Evolutionary conservation across 2,329 filamentous ascomycete species (phyloP), one percentile per base, ranked within the genome.

Genomic region (Ceratocystis lukuohia): DNA sequence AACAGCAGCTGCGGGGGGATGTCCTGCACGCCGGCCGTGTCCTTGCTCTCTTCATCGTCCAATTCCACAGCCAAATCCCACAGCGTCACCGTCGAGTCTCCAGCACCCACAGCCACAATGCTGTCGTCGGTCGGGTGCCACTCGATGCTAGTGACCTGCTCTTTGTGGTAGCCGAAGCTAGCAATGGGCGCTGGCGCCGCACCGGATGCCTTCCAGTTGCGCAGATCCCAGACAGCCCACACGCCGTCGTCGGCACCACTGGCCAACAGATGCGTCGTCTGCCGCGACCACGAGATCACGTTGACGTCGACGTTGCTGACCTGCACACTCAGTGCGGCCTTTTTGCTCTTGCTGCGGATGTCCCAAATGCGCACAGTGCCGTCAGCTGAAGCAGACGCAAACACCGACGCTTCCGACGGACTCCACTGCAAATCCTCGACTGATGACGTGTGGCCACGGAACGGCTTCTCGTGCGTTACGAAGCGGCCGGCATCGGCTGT

Each of bases 41-140:
- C 90, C 74, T 86, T 89, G 77, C 88, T 95, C 81, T 97, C 94
- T 76, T 99, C 94, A 74, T 97, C 94, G 72, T 99, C 94, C 69
- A 97, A 75, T 80, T 99, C 94, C 67, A 97, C 94, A 0, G 92
- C 91, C 74, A 99, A 76, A 83, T 99, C 94, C 94, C 94, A 97
- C 41, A 97, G 78, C 1, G 94, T 96, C 41, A 97, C 84, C 0
- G 93, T 97, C 77, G 92, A 93, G 76, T 99, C 94, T 57, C 88
- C 94, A 0, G 91, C 90, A 25, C 90, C 93, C 53, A 97, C 91
- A 2, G 91, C 89, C 17, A 99, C 85, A 72, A 97, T 95, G 74
- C 89, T 95, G 80, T 99, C 93, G 73, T 99, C 94, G 0, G 90
- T 93, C 1, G 94, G 93, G 76, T 97, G 93, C 93, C 94, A 99